These are phyloP conservation scores for Cladosporium sp. DNA, from an alignment of 2,329 filamentous ascomycete genomes.

Conservation along the genomic window DNA sequence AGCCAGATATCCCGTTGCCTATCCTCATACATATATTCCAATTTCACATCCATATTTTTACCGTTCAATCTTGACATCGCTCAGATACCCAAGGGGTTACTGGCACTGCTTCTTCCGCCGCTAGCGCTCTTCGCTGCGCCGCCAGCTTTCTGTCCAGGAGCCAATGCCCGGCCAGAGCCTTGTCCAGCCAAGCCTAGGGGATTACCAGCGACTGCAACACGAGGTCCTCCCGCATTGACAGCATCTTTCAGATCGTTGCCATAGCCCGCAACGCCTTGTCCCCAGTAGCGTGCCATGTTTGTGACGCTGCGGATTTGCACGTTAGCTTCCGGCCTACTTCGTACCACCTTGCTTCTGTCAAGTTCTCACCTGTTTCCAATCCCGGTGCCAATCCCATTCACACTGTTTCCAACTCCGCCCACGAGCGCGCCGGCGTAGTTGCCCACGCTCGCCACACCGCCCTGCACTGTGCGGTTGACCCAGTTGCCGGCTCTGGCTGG, in stretches of 20 bases:
- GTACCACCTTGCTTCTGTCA: too few species aligned
- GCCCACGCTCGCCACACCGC: conserved; percentile 45
- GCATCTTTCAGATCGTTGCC: conserved; percentile 53
- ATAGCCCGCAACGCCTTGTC: conserved; percentile 50
- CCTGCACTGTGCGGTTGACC: conserved; percentile 48
- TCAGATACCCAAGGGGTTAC: conserved; percentile 46
- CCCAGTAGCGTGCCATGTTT: conserved; percentile 48
- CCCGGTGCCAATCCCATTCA: conserved; percentile 49
- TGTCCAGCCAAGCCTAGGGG: conserved; percentile 45
- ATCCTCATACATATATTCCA: neutral
- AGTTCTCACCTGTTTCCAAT: conserved; percentile 42
- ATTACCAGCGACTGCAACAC: conserved; percentile 48
- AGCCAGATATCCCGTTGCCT: neutral
- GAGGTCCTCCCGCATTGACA: conserved; percentile 45
- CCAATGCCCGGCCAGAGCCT: conserved; percentile 33
- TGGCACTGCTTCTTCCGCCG: conserved; percentile 37
- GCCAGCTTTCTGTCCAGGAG: conserved; percentile 24
- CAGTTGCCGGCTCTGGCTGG: conserved; percentile 41
- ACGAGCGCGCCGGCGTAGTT: conserved; percentile 47
- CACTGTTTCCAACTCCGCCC: conserved; percentile 46
- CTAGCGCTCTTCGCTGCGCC: conserved; percentile 27
- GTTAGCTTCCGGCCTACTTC: neutral
- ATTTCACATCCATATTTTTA: neutral
- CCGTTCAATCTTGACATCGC: neutral
- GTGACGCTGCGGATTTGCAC: conserved; percentile 38